Conservation (phyloP, 257 asterid species). For the Solanum sparsipilum region DNA sequence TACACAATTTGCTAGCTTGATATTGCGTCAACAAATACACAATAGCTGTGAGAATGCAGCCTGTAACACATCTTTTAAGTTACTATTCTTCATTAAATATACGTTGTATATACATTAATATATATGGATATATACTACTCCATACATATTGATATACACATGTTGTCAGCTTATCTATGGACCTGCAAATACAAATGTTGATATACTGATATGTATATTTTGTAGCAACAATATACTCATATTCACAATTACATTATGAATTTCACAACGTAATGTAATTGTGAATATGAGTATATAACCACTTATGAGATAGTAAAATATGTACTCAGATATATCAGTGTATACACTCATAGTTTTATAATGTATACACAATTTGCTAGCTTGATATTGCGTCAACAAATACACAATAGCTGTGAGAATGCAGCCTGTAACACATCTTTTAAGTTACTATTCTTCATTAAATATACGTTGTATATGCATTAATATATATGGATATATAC, state of each 20-base stretch:
- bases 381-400: no score
- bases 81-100: neutral
- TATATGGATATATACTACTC: no score
- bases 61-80: neutral
- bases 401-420: neutral
- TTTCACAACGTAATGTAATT: neutral
- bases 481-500: no score
- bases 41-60: neutral
- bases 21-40: neutral
- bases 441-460: neutral
- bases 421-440: neutral
- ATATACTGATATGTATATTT: neutral
- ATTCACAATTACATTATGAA: neutral
- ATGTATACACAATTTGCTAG: neutral
- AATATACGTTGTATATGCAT: neutral
- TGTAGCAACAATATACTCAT: neutral
- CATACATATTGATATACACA: neutral
- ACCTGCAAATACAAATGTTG: neutral
- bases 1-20: neutral
- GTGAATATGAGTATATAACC: no score
- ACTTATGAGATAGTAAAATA: no score
- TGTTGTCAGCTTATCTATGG: neutral
- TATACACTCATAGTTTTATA: neutral
- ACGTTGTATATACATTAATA: no score
- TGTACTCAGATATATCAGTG: neutral